Conservation (phyloP, 1,284 basidiomycete genomes). For the Inonotus obliquus region DNA sequence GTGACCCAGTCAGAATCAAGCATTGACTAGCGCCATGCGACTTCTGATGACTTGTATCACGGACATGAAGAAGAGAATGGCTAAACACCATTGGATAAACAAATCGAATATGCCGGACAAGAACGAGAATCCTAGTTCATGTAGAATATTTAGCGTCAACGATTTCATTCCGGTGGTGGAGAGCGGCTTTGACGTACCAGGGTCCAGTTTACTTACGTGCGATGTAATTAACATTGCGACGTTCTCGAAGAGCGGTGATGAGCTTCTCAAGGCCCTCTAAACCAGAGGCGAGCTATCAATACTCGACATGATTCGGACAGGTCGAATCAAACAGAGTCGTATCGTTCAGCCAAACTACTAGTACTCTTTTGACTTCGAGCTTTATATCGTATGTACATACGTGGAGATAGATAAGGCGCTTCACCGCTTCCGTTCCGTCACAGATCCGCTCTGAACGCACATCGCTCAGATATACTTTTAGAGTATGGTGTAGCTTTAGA, state of each 20-base stretch:
- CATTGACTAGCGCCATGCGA: not conserved
- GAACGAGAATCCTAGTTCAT: not conserved
- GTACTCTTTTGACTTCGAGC: too few species aligned
- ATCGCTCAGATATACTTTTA: too few species aligned
- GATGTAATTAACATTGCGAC: not conserved
- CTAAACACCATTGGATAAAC: not conserved
- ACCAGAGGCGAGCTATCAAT: not conserved
- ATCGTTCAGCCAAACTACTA: too few species aligned
- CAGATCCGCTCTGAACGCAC: too few species aligned
- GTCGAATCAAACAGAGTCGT: not conserved
- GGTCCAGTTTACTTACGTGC: not conserved
- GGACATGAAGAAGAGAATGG: not conserved
- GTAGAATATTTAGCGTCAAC: too few species aligned
- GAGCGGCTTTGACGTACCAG: too few species aligned
- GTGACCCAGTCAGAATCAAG: not conserved
- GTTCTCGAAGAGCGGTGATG: not conserved
- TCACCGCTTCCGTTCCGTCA: too few species aligned
- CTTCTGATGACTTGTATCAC: not conserved
- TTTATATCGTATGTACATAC: too few species aligned
- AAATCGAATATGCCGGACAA: not conserved
- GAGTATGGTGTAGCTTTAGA: too few species aligned
- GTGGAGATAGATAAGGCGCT: too few species aligned
- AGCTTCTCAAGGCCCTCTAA: not conserved
- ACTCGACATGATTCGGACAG: not conserved
- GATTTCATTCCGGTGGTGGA: too few species aligned